A percentile compares a stretch with the other conserved stretches of the same genome.
Conservation (phyloP, 2,329 filamentous ascomycete genomes). For the Beauveria brongniartii region DNA sequence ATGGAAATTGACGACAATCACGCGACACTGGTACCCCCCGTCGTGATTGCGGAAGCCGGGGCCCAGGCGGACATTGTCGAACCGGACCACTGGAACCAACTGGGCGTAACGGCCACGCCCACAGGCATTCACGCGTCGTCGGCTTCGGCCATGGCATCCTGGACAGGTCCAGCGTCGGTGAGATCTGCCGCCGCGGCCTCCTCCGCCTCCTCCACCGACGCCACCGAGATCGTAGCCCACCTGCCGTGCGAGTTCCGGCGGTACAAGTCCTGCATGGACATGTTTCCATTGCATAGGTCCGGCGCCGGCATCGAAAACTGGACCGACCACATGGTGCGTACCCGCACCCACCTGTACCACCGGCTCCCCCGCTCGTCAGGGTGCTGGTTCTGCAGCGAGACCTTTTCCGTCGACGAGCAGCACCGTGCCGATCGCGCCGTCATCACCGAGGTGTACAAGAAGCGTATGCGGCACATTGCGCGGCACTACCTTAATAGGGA, state of each 20-base stretch:
- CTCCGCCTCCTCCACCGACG: neutral
- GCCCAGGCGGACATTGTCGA: neutral
- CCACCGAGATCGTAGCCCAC: neutral
- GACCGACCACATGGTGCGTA: slow-evolving; percentile 35
- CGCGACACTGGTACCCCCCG: neutral
- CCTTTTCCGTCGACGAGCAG: slow-evolving; percentile 20
- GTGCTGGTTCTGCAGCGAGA: slow-evolving; percentile 45
- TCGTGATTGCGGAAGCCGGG: neutral
- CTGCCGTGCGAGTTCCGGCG: slow-evolving; percentile 39
- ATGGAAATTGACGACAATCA: neutral
- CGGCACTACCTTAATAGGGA: slow-evolving; percentile 28
- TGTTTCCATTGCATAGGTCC: slow-evolving; percentile 27
- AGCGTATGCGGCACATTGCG: slow-evolving; percentile 43
- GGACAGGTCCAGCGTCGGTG: neutral
- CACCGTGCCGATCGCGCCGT: slow-evolving; percentile 6
- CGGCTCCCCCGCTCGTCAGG: slow-evolving; percentile 27
- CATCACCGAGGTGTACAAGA: neutral
- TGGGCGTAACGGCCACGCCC: neutral
- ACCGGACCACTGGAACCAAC: neutral
- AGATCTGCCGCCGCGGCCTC: neutral
- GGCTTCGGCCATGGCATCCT: neutral
- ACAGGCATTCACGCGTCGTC: neutral
- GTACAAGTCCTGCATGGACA: slow-evolving; percentile 26
- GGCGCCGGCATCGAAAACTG: slow-evolving; percentile 28
- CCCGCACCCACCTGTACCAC: slow-evolving; percentile 32